Evolutionary conservation across 176 grass and related monocot species (phyloP).

Genomic region (Juncus inflexus): DNA sequence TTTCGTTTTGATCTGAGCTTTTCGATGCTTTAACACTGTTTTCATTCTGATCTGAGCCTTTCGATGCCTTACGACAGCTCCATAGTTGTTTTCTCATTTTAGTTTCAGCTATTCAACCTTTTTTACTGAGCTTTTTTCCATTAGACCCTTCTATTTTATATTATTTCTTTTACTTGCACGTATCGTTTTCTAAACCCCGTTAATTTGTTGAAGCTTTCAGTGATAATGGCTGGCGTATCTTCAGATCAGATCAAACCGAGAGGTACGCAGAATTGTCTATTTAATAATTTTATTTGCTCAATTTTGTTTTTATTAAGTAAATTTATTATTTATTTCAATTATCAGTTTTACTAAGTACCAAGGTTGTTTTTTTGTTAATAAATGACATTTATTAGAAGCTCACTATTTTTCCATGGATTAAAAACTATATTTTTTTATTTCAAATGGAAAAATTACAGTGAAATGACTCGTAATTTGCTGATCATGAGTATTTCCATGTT

Average conservation of each 20-base stretch:
- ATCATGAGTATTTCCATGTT: too few species aligned
- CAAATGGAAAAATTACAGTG: too few species aligned
- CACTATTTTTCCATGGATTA: too few species aligned
- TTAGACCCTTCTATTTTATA: neutral
- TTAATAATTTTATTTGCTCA: neutral
- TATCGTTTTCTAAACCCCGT: neutral
- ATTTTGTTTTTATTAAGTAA: too few species aligned
- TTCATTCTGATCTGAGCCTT: neutral
- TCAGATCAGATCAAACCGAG: constrained; percentile 28
- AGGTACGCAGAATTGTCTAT: constrained; percentile 3
- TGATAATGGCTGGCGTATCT: constrained; percentile 10
- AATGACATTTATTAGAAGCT: too few species aligned
- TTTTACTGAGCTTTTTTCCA: neutral
- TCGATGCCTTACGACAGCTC: neutral
- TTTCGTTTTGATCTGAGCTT: neutral
- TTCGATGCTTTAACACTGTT: neutral
- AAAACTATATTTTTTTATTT: too few species aligned
- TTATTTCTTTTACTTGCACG: neutral
- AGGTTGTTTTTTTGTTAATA: too few species aligned
- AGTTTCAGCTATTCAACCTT: neutral
- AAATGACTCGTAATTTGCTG: too few species aligned
- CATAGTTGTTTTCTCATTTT: neutral
- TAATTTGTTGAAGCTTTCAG: constrained; percentile 10
- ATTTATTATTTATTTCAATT: too few species aligned
- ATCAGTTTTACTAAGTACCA: too few species aligned